phyloP scores from a whole-genome alignment of 1,284 basidiomycete genomes.

The Apiotrichum gracile region DNA sequence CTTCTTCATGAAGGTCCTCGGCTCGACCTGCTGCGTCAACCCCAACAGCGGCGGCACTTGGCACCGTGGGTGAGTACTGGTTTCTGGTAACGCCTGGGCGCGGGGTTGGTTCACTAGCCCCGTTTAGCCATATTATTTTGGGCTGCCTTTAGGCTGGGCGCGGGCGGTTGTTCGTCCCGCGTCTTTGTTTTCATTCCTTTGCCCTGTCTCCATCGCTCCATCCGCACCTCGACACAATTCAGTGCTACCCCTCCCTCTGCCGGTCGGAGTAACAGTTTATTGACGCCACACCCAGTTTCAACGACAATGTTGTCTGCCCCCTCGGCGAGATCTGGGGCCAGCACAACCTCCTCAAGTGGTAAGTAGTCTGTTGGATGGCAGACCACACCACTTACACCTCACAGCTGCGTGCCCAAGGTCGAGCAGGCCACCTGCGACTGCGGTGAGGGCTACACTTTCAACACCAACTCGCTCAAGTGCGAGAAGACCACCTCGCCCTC shows the following conservation, averaged over 20 bases:
- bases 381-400: not conserved
- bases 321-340: not conserved
- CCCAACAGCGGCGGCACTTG: not conserved
- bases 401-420: not conserved
- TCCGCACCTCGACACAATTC: too few species aligned
- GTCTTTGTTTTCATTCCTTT: not conserved
- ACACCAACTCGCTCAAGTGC: slow-evolving; percentile 27
- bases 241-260: too few species aligned
- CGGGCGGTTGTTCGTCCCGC: not conserved
- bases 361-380: not conserved
- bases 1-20: not conserved
- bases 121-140: too few species aligned
- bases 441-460: slow-evolving; percentile 39
- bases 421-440: slow-evolving; percentile 27
- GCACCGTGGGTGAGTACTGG: not conserved
- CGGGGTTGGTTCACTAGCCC: too few species aligned
- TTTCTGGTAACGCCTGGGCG: too few species aligned
- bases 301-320: not conserved
- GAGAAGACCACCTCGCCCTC: slow-evolving; percentile 9
- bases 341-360: not conserved
- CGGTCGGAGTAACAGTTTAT: not conserved
- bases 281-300: not conserved
- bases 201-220: not conserved
- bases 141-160: too few species aligned
- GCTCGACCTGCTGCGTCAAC: not conserved